Evolutionary conservation across 2,329 filamentous ascomycete genomes (phyloP).

Genomic region (Coniochaeta sp.): DNA sequence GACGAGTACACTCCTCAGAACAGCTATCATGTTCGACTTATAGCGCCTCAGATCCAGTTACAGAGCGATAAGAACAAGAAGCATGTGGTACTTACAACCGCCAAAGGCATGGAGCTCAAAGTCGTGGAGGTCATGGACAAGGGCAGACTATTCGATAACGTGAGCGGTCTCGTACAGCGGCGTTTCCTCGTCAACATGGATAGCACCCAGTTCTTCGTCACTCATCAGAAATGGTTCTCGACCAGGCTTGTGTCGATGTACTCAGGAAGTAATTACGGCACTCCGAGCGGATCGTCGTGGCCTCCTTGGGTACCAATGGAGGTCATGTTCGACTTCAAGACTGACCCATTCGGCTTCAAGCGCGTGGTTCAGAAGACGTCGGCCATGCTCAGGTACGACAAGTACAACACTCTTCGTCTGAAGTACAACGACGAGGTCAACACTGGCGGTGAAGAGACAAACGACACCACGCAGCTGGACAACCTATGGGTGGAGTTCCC

Average conservation of each 20-base stretch:
- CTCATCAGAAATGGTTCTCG: slow-evolving; percentile 83
- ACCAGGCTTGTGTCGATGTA: slow-evolving; percentile 86
- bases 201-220: slow-evolving; percentile 96
- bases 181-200: slow-evolving; percentile 95
- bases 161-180: slow-evolving; percentile 90
- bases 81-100: slow-evolving; percentile 91
- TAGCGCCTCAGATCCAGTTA: slow-evolving; percentile 94
- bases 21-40: slow-evolving; percentile 88
- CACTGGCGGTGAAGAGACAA: slow-evolving; percentile 39
- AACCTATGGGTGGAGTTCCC: slow-evolving; percentile 97
- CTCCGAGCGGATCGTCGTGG: slow-evolving; percentile 79
- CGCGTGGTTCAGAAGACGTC: slow-evolving; percentile 96
- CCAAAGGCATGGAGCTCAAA: slow-evolving; percentile 97
- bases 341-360: slow-evolving; percentile 95
- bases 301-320: slow-evolving; percentile 98
- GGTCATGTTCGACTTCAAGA: slow-evolving; percentile 93
- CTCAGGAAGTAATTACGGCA: slow-evolving; percentile 87
- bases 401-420: slow-evolving; percentile 92
- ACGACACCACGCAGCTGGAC: slow-evolving; percentile 75
- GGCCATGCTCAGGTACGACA: slow-evolving; percentile 88
- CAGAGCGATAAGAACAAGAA: slow-evolving; percentile 98
- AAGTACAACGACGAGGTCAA: slow-evolving; percentile 96
- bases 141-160: slow-evolving; percentile 80
- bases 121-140: slow-evolving; percentile 98
- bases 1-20: slow-evolving; percentile 86